Evolutionary conservation across 2,329 filamentous ascomycete species (phyloP), one percentile per base, ranked within the genome.

Genomic region (Colletotrichum shisoi): DNA sequence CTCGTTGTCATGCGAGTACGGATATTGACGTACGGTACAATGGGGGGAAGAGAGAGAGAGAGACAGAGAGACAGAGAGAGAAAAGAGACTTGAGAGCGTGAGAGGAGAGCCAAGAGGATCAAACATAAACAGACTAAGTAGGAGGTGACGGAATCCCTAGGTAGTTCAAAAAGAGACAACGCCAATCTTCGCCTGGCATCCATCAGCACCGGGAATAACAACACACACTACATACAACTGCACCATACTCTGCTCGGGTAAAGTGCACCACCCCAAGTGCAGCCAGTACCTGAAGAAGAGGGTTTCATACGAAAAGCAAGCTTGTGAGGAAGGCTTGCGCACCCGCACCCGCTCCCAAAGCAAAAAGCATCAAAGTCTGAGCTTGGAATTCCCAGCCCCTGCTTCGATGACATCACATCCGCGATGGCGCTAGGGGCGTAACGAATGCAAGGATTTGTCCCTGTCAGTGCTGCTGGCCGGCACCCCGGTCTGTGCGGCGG

Each of bases 281-380:
- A 8, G 31, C 31, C 31, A 8, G 39, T 31, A 13, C 40, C 42
- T 21, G 31, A 37, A 34, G 7, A 8, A 34, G 31, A 34, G 31
- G 37, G 65, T 68, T 68, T 65, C 65, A 68, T 56, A 27, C 63
- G 34, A 60, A 59, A 67, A 68, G 56, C 61, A 68, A 65, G 62
- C 62, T 60, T 60, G 42, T 42, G 61, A 46, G 63, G 39, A 34
- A 17, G 53, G n/a, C 40, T 57, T 24, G 40, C 48, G 44, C 52
- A 27, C 24, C 24, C 24, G 24, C 24, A 51, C 51, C 44, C 40
- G 46, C 59, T 40, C 37, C 37, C 42, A 27, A 31, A 15, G 31
- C 61, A 44, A 44, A 44, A 65, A 60, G 65, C 61, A 64, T 37
- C 63, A 56, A 17, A 56, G 42, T 56, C 27, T 51, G 56, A 51